These are phyloP conservation scores for Pythium guiyangense DNA, from an alignment of 352 stramenopile species.

Conservation along the genomic window DNA sequence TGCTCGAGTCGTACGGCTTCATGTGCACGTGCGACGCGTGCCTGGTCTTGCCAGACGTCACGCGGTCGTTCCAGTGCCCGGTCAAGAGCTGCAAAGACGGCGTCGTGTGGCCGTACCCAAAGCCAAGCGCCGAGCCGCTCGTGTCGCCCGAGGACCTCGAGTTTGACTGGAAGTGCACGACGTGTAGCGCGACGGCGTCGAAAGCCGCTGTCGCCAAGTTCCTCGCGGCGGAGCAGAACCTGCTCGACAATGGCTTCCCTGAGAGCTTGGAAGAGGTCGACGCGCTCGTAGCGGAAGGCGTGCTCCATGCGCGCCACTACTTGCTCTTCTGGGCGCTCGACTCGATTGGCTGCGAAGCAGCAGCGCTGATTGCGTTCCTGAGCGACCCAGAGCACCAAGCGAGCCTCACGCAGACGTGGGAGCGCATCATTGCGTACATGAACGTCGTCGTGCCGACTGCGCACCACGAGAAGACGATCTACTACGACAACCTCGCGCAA, in stretches of 20 bases:
- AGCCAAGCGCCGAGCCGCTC: constrained; percentile 9
- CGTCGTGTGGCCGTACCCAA: constrained; percentile 44
- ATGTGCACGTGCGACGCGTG: constrained; percentile 59
- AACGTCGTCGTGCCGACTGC: constrained; percentile 61
- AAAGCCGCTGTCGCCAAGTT: constrained; percentile 29
- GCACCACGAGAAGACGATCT: constrained; percentile 81
- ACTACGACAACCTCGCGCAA: constrained; percentile 83
- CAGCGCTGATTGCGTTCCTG: constrained; percentile 27
- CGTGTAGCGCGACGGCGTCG: constrained; percentile 32
- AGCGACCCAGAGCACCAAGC: constrained; percentile 28
- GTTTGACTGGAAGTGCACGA: constrained; percentile 54
- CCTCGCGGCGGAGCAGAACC: constrained; percentile 35
- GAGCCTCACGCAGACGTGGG: constrained; percentile 45
- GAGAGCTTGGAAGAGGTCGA: constrained; percentile 61
- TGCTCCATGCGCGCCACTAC: constrained; percentile 66
- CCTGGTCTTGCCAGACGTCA: constrained; percentile 38
- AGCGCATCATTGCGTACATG: constrained; percentile 64
- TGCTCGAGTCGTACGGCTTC: constrained; percentile 65
- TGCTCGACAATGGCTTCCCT: constrained; percentile 58
- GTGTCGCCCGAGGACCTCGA: constrained; percentile 33
- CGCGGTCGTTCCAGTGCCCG: constrained; percentile 52
- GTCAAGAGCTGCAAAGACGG: constrained; percentile 24
- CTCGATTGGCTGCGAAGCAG: constrained; percentile 57
- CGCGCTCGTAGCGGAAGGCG: constrained; percentile 29
- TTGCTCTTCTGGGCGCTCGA: constrained; percentile 77